Evolutionary conservation across 192 early-diverging fungal genomes (phyloP), one percentile per base, ranked within the genome.

Genomic region (Umbelopsis vinacea): DNA sequence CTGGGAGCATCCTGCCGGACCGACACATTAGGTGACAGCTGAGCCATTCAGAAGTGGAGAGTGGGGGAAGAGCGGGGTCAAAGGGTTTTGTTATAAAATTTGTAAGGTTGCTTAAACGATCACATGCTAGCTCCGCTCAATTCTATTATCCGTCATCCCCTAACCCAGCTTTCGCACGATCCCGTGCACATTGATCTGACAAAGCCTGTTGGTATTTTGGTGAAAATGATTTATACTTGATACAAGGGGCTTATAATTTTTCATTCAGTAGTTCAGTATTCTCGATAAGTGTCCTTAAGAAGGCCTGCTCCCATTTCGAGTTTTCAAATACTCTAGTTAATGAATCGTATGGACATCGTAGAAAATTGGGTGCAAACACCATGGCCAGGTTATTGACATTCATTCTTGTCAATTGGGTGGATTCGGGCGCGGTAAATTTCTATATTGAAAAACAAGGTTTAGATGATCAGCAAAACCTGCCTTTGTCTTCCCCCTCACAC

Each of bases 291-390:
- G 75, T 76, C 53, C 66, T 71, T 37, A 76, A 46, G 67, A 76
- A 76, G 23, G 70, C 63, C 37, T 76, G 75, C 70, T 82, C 85
- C 73, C 85, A 75, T 71, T 75, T 74, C 2, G 86, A 81, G 37
- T 82, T 82, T 57, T 83, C 86, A 76, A 90, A 86, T 33, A 88
- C 79, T 66, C 86, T 79, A 6, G 83, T 86, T 6, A 88, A 81
- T 72, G 90, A 85, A 54, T 89, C 91, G 66, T 81, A 83, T 22
- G 96, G 96, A 76, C 93, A 96, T 46, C 96, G 85, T 55, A 99
- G 80, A 63, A 97, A 91, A 50, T 92, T 92, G n/a, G 97, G 97
- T 22, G 95, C 96, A 86, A 97, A 98, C 11, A 99, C 94, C 86
- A 99, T 92, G 14, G 97, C 97, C 57, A 99, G 74, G 68, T 98